Conservation (phyloP, 2,329 filamentous ascomycete species). For the Albophoma yamanashiensis region DNA sequence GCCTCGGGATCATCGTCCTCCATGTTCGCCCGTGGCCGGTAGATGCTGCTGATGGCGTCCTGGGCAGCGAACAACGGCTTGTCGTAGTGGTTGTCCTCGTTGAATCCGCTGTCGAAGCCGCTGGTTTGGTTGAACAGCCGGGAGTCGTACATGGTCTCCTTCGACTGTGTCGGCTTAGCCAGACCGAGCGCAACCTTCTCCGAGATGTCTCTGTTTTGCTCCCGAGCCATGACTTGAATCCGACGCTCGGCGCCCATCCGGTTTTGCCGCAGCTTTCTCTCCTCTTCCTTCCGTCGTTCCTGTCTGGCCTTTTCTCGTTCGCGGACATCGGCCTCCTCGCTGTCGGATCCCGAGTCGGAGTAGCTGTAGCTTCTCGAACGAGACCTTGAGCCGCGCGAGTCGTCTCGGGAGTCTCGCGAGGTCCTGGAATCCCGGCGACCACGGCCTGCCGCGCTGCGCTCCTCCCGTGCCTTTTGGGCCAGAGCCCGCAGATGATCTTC, state of each 20-base stretch:
- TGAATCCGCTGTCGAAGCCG: conserved; percentile 86
- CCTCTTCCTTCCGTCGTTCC: conserved; percentile 71
- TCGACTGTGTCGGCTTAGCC: conserved; percentile 85
- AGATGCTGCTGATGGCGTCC: conserved; percentile 90
- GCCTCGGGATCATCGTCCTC: conserved; percentile 71
- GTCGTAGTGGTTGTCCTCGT: conserved; percentile 95
- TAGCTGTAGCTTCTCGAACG: conserved; percentile 39
- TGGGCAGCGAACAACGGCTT: conserved; percentile 95
- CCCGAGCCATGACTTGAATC: conserved; percentile 84
- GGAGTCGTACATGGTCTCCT: conserved; percentile 95
- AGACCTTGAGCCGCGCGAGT: conserved; percentile 27
- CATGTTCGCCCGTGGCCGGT: conserved; percentile 66
- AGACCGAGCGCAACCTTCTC: conserved; percentile 93
- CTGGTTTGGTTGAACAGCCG: conserved; percentile 88
- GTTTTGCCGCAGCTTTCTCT: conserved; percentile 83
- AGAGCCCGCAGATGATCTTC: conserved; percentile 83
- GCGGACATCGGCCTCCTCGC: conserved; percentile 59
- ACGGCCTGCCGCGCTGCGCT: conserved; percentile 47
- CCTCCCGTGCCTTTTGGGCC: conserved; percentile 85
- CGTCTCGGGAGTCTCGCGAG: conserved; percentile 25
- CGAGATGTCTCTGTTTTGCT: conserved; percentile 93
- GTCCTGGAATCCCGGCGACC: conserved; percentile 24
- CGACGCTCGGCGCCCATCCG: conserved; percentile 91
- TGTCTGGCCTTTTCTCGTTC: conserved; percentile 69
- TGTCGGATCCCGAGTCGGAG: conserved; percentile 36